Conservation (phyloP, 208 protist genomes). For the Trypanosoma mega region DNA sequence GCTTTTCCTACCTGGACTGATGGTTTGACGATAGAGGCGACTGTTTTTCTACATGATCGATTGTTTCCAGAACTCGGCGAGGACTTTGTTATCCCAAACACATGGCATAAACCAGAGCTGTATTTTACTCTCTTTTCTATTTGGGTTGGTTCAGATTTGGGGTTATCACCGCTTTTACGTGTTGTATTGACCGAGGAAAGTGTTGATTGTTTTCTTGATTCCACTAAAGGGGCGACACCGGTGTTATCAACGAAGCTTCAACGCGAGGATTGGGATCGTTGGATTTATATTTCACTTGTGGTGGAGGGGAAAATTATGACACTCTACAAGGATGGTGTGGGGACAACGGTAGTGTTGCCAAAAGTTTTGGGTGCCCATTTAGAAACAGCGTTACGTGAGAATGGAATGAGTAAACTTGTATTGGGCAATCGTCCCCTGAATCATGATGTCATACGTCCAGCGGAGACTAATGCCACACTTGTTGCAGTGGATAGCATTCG, state of each 20-base stretch:
- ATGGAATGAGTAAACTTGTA: conserved; percentile 10
- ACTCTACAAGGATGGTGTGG: conserved; percentile 42
- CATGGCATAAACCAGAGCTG: conserved; percentile 29
- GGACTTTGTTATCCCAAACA: conserved; percentile 26
- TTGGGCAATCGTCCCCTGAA: conserved; percentile 8
- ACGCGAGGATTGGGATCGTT: conserved; percentile 47
- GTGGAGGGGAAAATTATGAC: conserved; percentile 39
- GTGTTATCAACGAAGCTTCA: conserved; percentile 24
- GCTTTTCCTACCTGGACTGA: conserved; percentile 43
- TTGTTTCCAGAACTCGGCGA: conserved; percentile 53
- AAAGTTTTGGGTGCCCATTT: conserved; percentile 11
- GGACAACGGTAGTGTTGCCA: conserved; percentile 25
- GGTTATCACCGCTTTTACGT: conserved; percentile 10
- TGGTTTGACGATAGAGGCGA: conserved; percentile 50
- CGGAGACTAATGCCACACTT: conserved; percentile 13
- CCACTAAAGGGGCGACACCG: background rate
- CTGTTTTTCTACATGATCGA: conserved; percentile 50
- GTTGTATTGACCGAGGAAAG: conserved; percentile 19
- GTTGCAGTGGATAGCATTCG: conserved; percentile 44
- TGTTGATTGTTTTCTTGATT: conserved; percentile 25
- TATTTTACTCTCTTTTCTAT: conserved; percentile 40
- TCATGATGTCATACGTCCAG: background rate
- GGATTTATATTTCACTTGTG: conserved; percentile 52
- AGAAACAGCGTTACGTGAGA: conserved; percentile 18
- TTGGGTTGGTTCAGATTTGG: conserved; percentile 8